Evolutionary conservation across 495 filamentous ascomycete genomes (phyloP).

Genomic region (Lasiosphaeria hispida): DNA sequence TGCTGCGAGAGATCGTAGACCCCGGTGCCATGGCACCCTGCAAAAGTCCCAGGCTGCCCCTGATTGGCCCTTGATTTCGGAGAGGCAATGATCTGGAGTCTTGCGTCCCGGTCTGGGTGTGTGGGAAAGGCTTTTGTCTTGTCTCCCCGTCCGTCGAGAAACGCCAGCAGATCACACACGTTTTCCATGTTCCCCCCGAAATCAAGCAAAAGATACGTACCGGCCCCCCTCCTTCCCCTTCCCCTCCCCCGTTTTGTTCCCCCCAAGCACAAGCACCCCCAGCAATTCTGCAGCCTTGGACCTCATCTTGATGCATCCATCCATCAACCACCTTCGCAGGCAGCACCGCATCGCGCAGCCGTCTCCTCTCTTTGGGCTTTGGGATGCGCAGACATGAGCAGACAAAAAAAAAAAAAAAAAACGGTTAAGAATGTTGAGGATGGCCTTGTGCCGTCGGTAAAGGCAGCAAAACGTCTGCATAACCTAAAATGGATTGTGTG

Average conservation of each 20-base stretch:
- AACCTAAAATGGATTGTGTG: conserved; percentile 13
- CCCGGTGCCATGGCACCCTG: conserved; percentile 30
- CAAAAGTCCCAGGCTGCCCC: conserved; percentile 8
- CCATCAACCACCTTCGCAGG: background rate
- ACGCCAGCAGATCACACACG: conserved; percentile 26
- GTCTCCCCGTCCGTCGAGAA: conserved; percentile 11
- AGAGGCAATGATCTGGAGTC: conserved; percentile 14
- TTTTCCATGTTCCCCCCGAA: conserved; percentile 16
- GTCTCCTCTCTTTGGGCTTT: background rate
- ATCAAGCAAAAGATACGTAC: conserved; percentile 4
- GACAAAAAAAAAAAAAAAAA: background rate
- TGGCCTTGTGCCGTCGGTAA: background rate
- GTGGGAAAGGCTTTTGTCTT: conserved; percentile 2
- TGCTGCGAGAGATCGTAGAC: conserved; percentile 24
- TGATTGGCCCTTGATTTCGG: conserved; percentile 20
- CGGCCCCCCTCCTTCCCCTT: background rate
- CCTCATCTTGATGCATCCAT: background rate
- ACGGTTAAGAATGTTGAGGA: background rate
- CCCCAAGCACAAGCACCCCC: no score
- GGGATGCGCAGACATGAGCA: background rate
- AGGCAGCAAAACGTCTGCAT: conserved; percentile 8
- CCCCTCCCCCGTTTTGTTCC: background rate
- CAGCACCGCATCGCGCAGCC: background rate
- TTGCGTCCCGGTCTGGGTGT: no score
- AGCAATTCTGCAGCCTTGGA: conserved; percentile 2